Conservation (phyloP, 2,329 filamentous ascomycete genomes). For the Colletotrichum caudatum region DNA sequence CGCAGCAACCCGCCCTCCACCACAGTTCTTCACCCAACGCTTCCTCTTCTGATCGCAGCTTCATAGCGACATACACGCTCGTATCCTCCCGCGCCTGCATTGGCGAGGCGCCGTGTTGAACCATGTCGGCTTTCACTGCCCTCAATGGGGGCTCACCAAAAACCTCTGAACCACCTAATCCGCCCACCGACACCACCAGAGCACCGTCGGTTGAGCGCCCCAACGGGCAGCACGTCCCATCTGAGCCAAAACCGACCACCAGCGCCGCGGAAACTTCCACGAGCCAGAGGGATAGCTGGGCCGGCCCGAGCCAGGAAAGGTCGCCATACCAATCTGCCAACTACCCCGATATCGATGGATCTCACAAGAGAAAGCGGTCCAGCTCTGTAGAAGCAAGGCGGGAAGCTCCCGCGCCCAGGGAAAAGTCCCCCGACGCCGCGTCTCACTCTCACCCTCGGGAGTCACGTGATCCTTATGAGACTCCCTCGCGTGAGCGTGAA, state of each 20-base stretch:
- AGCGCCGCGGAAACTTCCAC: slow-evolving; percentile 45
- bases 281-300: slow-evolving; percentile 57
- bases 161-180: slow-evolving; percentile 52
- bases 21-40: background rate
- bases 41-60: slow-evolving; percentile 12
- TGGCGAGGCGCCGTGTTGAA: slow-evolving; percentile 40
- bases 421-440: slow-evolving; percentile 52
- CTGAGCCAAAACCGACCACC: slow-evolving; percentile 45
- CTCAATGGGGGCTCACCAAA: slow-evolving; percentile 65
- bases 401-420: slow-evolving; percentile 49
- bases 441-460: slow-evolving; percentile 50
- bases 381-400: slow-evolving; percentile 66
- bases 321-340: slow-evolving; percentile 54
- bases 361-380: slow-evolving; percentile 78
- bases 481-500: slow-evolving; percentile 55
- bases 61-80: slow-evolving; percentile 9
- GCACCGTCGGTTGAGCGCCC: slow-evolving; percentile 51
- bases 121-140: slow-evolving; percentile 65
- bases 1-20: background rate
- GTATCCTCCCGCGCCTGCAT: slow-evolving; percentile 38
- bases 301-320: slow-evolving; percentile 56
- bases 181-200: slow-evolving; percentile 49
- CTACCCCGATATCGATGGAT: slow-evolving; percentile 60
- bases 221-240: slow-evolving; percentile 43
- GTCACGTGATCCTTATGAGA: slow-evolving; percentile 57